phyloP scores from a whole-genome alignment of 441 rosid genomes.

The Raphanus hybrid region DNA sequence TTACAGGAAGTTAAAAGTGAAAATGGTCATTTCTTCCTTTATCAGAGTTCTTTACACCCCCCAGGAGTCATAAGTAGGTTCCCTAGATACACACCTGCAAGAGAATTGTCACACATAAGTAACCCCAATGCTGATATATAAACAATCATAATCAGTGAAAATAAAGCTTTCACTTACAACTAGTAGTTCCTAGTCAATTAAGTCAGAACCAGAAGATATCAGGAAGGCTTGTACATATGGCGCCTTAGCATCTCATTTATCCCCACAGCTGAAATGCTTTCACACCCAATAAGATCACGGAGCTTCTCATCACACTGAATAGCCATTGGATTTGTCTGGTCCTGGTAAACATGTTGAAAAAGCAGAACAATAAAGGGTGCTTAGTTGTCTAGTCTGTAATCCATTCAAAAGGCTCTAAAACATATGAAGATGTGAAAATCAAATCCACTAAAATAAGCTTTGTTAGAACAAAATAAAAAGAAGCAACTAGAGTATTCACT shows the following conservation, averaged over 20 bases:
- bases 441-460: background rate
- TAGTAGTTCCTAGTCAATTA: slow-evolving; percentile 43
- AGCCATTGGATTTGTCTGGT: slow-evolving; percentile 76
- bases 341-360: slow-evolving; percentile 43
- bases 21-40: slow-evolving; percentile 45
- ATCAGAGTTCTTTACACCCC: slow-evolving; percentile 46
- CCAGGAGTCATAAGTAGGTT: slow-evolving; percentile 38
- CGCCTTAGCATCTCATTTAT: slow-evolving; percentile 68
- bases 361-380: background rate
- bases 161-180: slow-evolving; percentile 41
- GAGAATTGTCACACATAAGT: background rate
- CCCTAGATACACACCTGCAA: slow-evolving; percentile 62
- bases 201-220: slow-evolving; percentile 48
- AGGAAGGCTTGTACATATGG: slow-evolving; percentile 68
- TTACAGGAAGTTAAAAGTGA: slow-evolving; percentile 36
- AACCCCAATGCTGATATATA: slow-evolving; percentile 8
- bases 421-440: too few relatives aligned
- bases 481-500: slow-evolving; percentile 18
- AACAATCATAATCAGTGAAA: slow-evolving; percentile 20
- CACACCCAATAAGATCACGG: slow-evolving; percentile 81
- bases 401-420: background rate
- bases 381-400: background rate
- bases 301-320: slow-evolving; percentile 86
- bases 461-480: slow-evolving; percentile 13
- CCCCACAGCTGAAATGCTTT: slow-evolving; percentile 89